Evolutionary conservation across 441 rosid species (phyloP), one percentile per base, ranked within the genome.

Genomic region (Gossypium gossypioides): DNA sequence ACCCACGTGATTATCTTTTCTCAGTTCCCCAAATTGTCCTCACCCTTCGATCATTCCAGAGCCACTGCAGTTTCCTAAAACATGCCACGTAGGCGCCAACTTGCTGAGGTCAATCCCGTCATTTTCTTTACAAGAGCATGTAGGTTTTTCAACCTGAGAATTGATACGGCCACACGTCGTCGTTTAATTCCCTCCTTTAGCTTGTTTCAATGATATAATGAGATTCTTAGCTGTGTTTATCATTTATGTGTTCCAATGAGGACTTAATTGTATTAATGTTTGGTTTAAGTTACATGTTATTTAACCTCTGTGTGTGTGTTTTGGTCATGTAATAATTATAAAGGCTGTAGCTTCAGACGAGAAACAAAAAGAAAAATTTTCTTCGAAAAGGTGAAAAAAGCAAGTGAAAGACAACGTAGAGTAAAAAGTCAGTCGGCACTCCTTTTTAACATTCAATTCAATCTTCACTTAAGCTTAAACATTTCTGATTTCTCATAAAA

Each of bases 91-190:
- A 75, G 66, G n/a, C n/a, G 19, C 75, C 16, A 2, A 10, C 69
- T 61, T 75, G 25, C 12, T 0, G 19, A 25, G 76, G 75, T 2
- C 16, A 79, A 1, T 74, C 6, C 9, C 54, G 83, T 82, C 81
- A 74, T 79, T 82, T 65, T 19, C 1, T 1, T 0, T 4, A 4
- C 2, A 13, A 4, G 0, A 69, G 69, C 75, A 34, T 22, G 54
- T 40, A 4, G 19, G 13, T 25, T 22, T 0, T 54, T 54, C 27
- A 54, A 19, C 13, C 27, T 54, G 42, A 34, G 42, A 34, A 32
- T 6, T 32, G 8, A 32, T 32, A 34, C 7, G 42, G 42, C 42
- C 9, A 34, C 42, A 34, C 42, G 42, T 34, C 42, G 10, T 34
- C 10, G 42, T 34, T 34, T 34, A 34, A 34, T 34, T 34, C 2